Base-by-base conservation (phyloP, 495 filamentous ascomycete genomes). In the Hypoxylon rickii region DNA sequence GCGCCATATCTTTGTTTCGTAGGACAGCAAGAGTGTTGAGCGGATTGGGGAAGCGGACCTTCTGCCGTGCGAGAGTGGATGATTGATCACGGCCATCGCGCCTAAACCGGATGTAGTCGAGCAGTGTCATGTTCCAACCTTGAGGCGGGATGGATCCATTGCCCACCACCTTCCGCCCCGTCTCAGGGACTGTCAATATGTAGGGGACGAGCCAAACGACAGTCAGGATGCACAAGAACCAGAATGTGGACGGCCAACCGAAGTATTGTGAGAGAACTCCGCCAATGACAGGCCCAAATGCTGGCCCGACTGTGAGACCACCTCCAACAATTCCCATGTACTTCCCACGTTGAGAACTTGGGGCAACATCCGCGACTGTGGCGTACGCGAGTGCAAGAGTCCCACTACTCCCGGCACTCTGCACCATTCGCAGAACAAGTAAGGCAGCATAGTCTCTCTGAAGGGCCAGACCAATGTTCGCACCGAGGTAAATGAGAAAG, bases 171-270 rank as follows among this genome's bases (percentile, higher is more conserved):
- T 81, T 85, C 6, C 88, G 76, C 46, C 78, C 80, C 3, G 88
- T 91, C 69, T 90, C 88, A 2, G 87, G 87, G 12, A 88, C 73
- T 7, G 74, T 61, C 36, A 88, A 31, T 12, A 77, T 38, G 55
- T 81, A 84, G 1, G 79, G 66, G 18, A 83, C 58, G 7, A 84
- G 66, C 65, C 77, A 83, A 15, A 71, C 70, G 0, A 73, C 80
- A 10, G 75, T 71, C 20, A 84, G 61, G 36, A 90, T 89, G 39
- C 78, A 74, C 21, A 89, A 73, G 55, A 90, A 89, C 86, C 86
- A 90, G 64, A 91, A 93, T 34, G 89, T 86, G 39, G 80, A 75
- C 18, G 82, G 64, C 88, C 87, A 92, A 0, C 84, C 86, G 0
- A 89, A 72, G 19, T 80, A 87, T 22, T 87, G 75, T 7, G 77